These are phyloP conservation scores for Cicer arietinum DNA, from an alignment of 306 rosid species.

Conservation along the genomic window DNA sequence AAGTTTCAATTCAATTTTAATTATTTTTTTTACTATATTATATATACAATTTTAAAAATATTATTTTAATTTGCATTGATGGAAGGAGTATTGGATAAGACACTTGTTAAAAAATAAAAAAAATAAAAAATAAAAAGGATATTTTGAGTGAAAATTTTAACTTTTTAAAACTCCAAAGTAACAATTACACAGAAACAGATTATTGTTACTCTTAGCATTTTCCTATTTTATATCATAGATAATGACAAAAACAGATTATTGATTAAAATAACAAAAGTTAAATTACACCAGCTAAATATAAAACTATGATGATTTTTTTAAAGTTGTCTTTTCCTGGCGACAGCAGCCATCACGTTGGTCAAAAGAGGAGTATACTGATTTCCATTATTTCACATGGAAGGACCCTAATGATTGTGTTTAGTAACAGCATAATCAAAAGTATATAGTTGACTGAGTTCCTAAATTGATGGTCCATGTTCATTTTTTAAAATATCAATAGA, in stretches of 20 bases:
- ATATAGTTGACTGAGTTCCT: not conserved
- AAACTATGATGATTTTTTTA: no score
- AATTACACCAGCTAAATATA: conserved; percentile 4
- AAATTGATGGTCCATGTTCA: conserved; percentile 10
- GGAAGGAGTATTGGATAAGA: no score
- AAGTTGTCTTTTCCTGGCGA: conserved; percentile 16
- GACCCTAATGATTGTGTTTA: conserved; percentile 28
- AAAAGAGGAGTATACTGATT: conserved; percentile 30
- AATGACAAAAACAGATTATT: not conserved
- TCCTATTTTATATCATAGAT: not conserved
- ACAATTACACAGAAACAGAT: no score
- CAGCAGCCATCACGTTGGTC: conserved; percentile 44
- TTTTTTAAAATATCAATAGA: conserved; percentile 12
- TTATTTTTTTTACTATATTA: no score
- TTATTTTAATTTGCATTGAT: no score
- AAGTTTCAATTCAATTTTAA: no score
- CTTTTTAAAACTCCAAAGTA: no score
- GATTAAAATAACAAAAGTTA: conserved; percentile 3
- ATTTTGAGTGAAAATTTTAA: no score
- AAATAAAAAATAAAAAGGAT: no score
- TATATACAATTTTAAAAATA: no score
- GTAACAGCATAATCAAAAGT: conserved; percentile 14
- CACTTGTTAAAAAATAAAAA: no score
- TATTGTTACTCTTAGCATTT: no score
- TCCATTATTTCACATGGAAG: conserved; percentile 34